Evolutionary conservation across 225 moss, liverwort and hornwort genomes (phyloP).

Genomic region (Physcomitrellopsis africana): DNA sequence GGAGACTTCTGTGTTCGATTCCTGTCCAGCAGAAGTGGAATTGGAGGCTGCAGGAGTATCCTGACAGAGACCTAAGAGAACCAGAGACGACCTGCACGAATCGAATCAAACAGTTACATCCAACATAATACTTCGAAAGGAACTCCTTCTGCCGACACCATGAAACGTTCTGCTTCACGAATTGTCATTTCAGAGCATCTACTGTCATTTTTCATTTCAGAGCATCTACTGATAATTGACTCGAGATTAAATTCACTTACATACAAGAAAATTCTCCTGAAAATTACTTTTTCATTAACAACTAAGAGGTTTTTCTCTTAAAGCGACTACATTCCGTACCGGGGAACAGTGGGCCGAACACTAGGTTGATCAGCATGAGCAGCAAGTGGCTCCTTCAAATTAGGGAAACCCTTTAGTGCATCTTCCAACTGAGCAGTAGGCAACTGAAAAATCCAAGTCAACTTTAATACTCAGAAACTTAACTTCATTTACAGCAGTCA

Average conservation of each 20-base stretch:
- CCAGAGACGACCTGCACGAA: conserved; percentile 59
- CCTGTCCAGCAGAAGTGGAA: conserved; percentile 23
- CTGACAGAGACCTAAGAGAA: conserved; percentile 63
- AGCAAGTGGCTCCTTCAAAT: conserved; percentile 84
- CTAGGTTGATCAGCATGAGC: conserved; percentile 93
- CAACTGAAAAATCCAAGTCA: conserved; percentile 54
- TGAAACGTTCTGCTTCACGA: background rate
- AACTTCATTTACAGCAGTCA: background rate
- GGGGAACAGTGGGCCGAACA: conserved; percentile 90
- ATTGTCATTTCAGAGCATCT: background rate
- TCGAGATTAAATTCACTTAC: background rate
- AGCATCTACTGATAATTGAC: background rate
- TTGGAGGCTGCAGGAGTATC: conserved; percentile 44
- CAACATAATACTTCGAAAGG: background rate
- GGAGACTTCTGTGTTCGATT: conserved; percentile 29
- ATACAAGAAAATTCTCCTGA: background rate
- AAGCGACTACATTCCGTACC: conserved; percentile 42
- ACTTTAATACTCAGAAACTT: conserved; percentile 20
- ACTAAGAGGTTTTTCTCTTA: no score
- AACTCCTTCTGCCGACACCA: background rate
- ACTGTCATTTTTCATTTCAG: background rate
- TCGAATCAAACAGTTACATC: conserved; percentile 8
- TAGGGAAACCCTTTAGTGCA: conserved; percentile 89
- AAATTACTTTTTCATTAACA: no score
- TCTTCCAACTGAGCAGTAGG: conserved; percentile 97